Conservation (phyloP, 2,329 filamentous ascomycete species). For the Ceratocystis ficicola region DNA sequence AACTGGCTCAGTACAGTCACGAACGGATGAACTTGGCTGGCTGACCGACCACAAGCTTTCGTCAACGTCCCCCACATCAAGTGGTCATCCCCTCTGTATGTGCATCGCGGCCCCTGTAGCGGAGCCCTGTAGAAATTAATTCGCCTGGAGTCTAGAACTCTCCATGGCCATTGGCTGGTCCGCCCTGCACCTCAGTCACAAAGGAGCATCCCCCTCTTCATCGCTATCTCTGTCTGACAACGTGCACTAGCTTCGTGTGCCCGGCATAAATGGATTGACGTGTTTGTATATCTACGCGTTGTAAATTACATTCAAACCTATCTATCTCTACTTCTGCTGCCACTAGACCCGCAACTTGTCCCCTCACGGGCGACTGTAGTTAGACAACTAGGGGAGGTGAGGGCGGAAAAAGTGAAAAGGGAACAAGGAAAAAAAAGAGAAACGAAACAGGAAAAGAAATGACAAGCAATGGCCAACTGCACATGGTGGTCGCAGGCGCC, state of each 20-base stretch:
- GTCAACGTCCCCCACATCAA: no score
- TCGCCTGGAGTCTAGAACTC: background rate
- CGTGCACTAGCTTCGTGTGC: background rate
- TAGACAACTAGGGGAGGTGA: background rate
- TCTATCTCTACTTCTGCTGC: background rate
- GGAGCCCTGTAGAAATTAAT: background rate
- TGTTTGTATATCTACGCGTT: background rate
- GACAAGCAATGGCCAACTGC: background rate
- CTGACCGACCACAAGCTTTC: no score
- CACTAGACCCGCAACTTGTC: background rate
- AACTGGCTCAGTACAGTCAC: no score
- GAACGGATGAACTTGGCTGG: no score
- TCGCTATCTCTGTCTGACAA: background rate
- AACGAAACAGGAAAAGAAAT: background rate
- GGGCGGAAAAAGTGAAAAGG: background rate
- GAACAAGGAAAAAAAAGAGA: background rate
- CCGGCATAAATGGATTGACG: background rate
- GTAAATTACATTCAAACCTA: background rate
- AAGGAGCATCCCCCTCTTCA: background rate
- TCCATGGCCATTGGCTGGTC: background rate
- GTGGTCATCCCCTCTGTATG: background rate
- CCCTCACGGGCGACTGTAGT: background rate
- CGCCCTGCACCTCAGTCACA: background rate
- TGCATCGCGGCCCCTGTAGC: background rate
- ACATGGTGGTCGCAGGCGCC: background rate